phyloP scores from a whole-genome alignment of 805 yeast species.

The Candida orba region DNA sequence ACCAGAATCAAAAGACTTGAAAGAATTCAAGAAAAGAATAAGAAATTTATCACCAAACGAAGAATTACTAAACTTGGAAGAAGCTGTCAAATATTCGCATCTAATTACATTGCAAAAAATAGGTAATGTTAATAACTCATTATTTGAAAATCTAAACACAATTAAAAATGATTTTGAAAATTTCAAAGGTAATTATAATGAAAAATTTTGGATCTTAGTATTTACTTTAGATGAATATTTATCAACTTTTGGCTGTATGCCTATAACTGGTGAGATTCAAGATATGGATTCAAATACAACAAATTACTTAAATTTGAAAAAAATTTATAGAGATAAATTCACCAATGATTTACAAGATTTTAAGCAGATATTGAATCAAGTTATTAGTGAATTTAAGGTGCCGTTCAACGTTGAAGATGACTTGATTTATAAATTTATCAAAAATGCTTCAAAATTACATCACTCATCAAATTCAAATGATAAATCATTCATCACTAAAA shows the following conservation, averaged over 20 bases:
- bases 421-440: slow-evolving; percentile 44
- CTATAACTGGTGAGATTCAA: slow-evolving; percentile 69
- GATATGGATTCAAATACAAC: slow-evolving; percentile 82
- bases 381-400: slow-evolving; percentile 22
- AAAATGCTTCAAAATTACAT: slow-evolving; percentile 46
- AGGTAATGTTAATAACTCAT: slow-evolving; percentile 8
- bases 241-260: slow-evolving; percentile 38
- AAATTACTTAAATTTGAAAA: slow-evolving; percentile 51
- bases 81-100: slow-evolving; percentile 34
- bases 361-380: slow-evolving; percentile 25
- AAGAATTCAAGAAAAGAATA: slow-evolving; percentile 31
- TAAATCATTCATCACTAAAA: not conserved
- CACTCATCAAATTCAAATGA: slow-evolving; percentile 4
- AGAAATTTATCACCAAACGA: slow-evolving; percentile 1
- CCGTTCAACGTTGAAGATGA: slow-evolving; percentile 21
- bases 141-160: slow-evolving; percentile 5
- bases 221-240: slow-evolving; percentile 49
- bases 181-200: slow-evolving; percentile 10
- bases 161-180: slow-evolving; percentile 15
- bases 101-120: not conserved
- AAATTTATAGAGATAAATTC: slow-evolving; percentile 51
- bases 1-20: slow-evolving; percentile 36
- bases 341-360: slow-evolving; percentile 38
- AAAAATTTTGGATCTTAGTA: slow-evolving; percentile 55
- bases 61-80: slow-evolving; percentile 35